Evolutionary conservation across 2,329 filamentous ascomycete genomes (phyloP).

Genomic region (Aphanocladium album): DNA sequence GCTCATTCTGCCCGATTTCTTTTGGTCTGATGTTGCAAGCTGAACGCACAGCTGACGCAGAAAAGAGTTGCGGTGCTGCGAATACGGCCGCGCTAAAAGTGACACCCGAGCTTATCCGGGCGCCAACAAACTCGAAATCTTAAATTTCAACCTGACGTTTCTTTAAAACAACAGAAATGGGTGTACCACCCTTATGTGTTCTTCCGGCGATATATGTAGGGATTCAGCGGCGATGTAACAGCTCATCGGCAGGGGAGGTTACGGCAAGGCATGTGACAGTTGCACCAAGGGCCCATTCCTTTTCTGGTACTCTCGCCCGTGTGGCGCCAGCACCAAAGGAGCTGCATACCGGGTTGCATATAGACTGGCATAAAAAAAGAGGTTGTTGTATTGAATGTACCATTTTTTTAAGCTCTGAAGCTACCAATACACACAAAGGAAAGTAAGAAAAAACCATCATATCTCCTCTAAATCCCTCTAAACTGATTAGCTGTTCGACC

Average conservation of each 20-base stretch:
- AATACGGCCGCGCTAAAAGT: neutral
- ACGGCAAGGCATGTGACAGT: constrained; percentile 6
- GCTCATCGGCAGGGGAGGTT: neutral
- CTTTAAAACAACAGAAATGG: neutral
- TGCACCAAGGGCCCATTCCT: neutral
- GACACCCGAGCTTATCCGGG: neutral
- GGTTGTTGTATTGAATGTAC: neutral
- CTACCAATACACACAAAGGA: neutral
- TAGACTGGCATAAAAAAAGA: neutral
- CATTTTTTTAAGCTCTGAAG: neutral
- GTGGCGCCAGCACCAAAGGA: neutral
- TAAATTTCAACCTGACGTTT: neutral
- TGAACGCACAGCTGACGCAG: neutral
- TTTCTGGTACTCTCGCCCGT: neutral
- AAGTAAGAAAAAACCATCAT: neutral
- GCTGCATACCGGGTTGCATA: neutral
- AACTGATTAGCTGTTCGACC: neutral
- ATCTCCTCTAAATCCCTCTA: neutral
- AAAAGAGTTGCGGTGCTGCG: neutral
- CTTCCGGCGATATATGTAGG: neutral
- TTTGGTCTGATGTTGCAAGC: neutral
- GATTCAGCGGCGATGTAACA: neutral
- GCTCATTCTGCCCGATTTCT: constrained; percentile 25
- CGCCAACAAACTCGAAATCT: neutral
- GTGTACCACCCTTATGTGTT: neutral